Percentiles rank a stretch among this genome's conserved stretches.
Evolutionary conservation across 495 filamentous ascomycete species (phyloP).

Genomic region (Amorphotheca resinae): DNA sequence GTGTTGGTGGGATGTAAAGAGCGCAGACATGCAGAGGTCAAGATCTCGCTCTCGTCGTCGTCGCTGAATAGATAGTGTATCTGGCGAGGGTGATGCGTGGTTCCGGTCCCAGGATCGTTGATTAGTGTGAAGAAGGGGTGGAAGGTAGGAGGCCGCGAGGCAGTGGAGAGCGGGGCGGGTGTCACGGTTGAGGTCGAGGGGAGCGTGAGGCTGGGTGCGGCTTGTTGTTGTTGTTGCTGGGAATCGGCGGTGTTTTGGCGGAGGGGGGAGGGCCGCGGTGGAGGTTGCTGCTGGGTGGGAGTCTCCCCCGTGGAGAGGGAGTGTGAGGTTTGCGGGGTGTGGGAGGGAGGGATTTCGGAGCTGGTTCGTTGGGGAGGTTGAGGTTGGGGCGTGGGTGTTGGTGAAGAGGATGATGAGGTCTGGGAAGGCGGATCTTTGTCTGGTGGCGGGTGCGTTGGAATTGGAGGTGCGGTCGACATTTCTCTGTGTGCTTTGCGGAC

Average conservation of each 20-base stretch:
- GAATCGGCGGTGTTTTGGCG: not conserved
- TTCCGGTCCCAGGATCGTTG: constrained; percentile 37
- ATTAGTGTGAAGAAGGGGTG: constrained; percentile 55
- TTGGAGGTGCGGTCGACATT: constrained; percentile 9
- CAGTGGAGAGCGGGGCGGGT: constrained; percentile 20
- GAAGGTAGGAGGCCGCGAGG: constrained; percentile 31
- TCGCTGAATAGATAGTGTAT: constrained; percentile 87
- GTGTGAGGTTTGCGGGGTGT: not conserved
- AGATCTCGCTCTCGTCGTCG: constrained; percentile 54
- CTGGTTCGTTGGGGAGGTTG: not conserved
- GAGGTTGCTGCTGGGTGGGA: not conserved
- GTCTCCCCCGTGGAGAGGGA: not conserved
- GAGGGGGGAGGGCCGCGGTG: not conserved
- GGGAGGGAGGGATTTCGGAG: not conserved
- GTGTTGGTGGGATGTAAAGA: not conserved
- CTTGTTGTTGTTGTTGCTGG: not conserved
- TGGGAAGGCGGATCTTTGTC: constrained; percentile 15
- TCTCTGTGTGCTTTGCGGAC: no score
- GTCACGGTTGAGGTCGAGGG: not conserved
- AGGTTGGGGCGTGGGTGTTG: constrained; percentile 18
- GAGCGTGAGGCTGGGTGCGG: not conserved
- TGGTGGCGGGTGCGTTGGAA: constrained; percentile 9
- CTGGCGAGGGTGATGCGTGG: constrained; percentile 57
- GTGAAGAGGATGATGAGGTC: constrained; percentile 66
- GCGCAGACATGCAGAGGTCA: constrained; percentile 28